phyloP scores from a whole-genome alignment of 1,284 basidiomycete genomes.

The Caloboletus firmus region DNA sequence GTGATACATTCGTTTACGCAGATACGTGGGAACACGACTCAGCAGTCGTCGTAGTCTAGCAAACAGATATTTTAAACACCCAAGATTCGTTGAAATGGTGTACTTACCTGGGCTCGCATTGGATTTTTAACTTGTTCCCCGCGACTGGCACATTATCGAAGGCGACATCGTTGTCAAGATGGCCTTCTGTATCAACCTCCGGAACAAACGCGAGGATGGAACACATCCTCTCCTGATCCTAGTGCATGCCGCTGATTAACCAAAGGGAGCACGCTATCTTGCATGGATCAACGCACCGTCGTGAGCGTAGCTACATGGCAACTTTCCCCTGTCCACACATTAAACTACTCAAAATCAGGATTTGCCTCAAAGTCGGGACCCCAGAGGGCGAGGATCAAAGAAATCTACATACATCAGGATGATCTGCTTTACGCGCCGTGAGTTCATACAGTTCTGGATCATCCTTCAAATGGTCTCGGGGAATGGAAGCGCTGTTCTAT shows the following conservation, averaged over 20 bases:
- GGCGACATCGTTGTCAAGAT: constrained; percentile 10
- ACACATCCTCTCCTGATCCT: constrained; percentile 33
- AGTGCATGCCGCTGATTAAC: constrained; percentile 8
- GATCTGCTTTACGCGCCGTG: constrained; percentile 23
- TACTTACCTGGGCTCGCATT: constrained; percentile 31
- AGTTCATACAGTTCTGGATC: constrained; percentile 40
- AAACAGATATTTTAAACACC: background rate
- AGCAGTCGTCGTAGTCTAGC: constrained; percentile 30
- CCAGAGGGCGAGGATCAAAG: background rate
- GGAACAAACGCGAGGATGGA: constrained; percentile 27
- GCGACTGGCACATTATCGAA: constrained; percentile 22
- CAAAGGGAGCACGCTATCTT: background rate
- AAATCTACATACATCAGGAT: constrained; percentile 22
- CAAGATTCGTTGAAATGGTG: background rate
- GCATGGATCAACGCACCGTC: constrained; percentile 21
- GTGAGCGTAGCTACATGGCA: constrained; percentile 26
- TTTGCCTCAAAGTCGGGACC: too few relatives aligned
- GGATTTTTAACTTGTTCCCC: constrained; percentile 17
- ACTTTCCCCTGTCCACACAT: constrained; percentile 28
- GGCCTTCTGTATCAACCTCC: constrained; percentile 26
- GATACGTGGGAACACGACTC: constrained; percentile 20
- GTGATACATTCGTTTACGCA: constrained; percentile 30
- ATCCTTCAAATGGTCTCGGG: constrained; percentile 38
- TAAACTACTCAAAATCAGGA: constrained; percentile 18
- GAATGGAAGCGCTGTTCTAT: constrained; percentile 38